These are phyloP conservation scores for Haplographium delicatum DNA, from an alignment of 495 filamentous ascomycete genomes.

Conservation along the genomic window DNA sequence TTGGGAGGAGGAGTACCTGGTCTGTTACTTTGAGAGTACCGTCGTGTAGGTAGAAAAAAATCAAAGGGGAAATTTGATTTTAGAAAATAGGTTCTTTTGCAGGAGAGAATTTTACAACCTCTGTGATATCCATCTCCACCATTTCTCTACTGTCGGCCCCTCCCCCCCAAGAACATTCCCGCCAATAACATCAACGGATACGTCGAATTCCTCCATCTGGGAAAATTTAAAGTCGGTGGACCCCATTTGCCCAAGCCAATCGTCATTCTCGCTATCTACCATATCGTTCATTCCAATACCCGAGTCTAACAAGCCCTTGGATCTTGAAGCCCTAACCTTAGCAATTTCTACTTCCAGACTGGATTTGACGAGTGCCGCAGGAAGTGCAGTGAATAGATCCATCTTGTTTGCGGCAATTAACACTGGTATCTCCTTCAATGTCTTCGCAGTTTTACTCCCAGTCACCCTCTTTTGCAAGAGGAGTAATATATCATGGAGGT, in stretches of 20 bases:
- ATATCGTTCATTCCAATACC: conserved; percentile 56
- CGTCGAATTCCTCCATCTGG: conserved; percentile 75
- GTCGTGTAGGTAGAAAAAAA: too few relatives aligned
- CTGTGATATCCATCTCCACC: conserved; percentile 80
- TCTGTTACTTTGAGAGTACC: too few relatives aligned
- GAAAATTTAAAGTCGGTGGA: conserved; percentile 72
- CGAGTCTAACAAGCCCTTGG: conserved; percentile 75
- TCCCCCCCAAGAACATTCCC: conserved; percentile 71
- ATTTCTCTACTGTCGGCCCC: conserved; percentile 64
- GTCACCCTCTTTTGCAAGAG: conserved; percentile 71
- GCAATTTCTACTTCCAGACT: conserved; percentile 78
- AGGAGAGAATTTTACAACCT: conserved; percentile 30
- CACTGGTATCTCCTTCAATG: conserved; percentile 60
- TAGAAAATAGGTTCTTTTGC: too few relatives aligned
- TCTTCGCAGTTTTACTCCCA: conserved; percentile 46
- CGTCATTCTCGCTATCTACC: conserved; percentile 60
- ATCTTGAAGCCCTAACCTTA: conserved; percentile 68
- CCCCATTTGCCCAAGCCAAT: conserved; percentile 75
- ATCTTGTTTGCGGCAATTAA: conserved; percentile 90
- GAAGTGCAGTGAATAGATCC: conserved; percentile 90
- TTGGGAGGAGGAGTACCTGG: too few relatives aligned
- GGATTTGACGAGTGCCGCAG: conserved; percentile 67
- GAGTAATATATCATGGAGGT: conserved; percentile 81
- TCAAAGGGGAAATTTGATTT: too few relatives aligned
- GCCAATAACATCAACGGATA: conserved; percentile 71